Evolutionary conservation across 2,329 filamentous ascomycete genomes (phyloP), one percentile per base, ranked within the genome.

Genomic region (Ceratocystis variospora): DNA sequence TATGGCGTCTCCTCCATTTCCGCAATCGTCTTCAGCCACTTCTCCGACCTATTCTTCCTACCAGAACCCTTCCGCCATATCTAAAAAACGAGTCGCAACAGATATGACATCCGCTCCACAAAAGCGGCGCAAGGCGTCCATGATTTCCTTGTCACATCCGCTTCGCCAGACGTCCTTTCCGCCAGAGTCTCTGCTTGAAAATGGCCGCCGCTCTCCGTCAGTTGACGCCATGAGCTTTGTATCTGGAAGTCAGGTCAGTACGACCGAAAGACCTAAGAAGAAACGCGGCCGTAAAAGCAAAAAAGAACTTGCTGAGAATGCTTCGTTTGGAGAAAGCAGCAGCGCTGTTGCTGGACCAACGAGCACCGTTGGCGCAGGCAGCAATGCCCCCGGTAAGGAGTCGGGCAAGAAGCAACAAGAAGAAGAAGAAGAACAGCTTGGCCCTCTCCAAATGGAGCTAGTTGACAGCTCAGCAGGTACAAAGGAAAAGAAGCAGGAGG

Each of bases 111-210:
- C 76, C 2, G 79, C 77, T 0, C 73, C 77, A 17, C 74, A 78
- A 61, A 90, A 90, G 73, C 85, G 87, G 61, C 86, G 88, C 72
- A 92, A 92, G 73, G 80, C 85, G 5, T 90, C 87, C 12, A 81
- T 76, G 69, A 78, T 85, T 69, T 85, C 85, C 2, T 77, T 80
- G 31, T 78, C 82, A 0, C 87, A 90, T 70, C 87, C 87, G 1
- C 82, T 94, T 1, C 87, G 89, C 48, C 88, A 91, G 72, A 92
- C 90, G 3, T 90, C 88, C 0, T 94, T 91, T 72, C 87, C 88
- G 0, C 88, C 88, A 31, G 86, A 83, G 65, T 61, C 45, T 28
- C 25, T 59, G 4, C 28, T 59, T 25, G 55, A 59, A 1, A 55
- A 19, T 53, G 61, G 44, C 48, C 75, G 79, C 25, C 82, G 87